Conservation (phyloP, 108 stramenopile species). For the Poteriospumella lacustris region DNA sequence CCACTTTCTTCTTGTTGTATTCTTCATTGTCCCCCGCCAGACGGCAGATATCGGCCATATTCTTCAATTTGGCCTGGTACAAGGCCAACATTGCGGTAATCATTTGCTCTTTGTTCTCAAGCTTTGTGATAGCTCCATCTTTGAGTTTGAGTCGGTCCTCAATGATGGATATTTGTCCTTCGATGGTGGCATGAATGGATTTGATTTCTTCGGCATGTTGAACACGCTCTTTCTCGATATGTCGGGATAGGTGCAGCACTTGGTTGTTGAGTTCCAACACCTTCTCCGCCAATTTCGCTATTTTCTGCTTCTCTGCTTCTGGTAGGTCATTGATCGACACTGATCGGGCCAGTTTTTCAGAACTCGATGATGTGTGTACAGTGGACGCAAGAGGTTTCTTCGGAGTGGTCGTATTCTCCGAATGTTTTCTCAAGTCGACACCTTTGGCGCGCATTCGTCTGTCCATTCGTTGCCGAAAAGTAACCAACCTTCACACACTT, state of each 20-base stretch:
- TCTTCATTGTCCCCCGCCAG: neutral
- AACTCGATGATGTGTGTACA: no score
- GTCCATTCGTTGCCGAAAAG: no score
- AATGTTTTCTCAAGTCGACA: no score
- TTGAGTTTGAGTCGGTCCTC: neutral
- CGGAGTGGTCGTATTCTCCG: no score
- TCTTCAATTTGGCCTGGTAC: neutral
- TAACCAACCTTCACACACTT: no score
- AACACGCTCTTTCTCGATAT: neutral
- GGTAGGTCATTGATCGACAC: no score
- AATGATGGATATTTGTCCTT: neutral
- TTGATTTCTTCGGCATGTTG: neutral
- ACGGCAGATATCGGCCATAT: neutral
- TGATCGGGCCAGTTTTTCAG: no score
- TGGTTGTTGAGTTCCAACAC: neutral
- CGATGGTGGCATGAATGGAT: neutral
- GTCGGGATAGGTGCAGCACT: no score
- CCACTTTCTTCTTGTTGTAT: neutral
- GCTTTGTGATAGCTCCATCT: neutral
- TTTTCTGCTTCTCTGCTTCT: neutral
- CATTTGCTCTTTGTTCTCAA: neutral
- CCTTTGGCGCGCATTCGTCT: no score
- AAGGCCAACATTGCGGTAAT: neutral
- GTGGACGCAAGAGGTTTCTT: no score
- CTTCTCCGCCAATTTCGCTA: neutral